phyloP scores from a whole-genome alignment of 148 eudicot genomes.

The Cornus kousa region DNA sequence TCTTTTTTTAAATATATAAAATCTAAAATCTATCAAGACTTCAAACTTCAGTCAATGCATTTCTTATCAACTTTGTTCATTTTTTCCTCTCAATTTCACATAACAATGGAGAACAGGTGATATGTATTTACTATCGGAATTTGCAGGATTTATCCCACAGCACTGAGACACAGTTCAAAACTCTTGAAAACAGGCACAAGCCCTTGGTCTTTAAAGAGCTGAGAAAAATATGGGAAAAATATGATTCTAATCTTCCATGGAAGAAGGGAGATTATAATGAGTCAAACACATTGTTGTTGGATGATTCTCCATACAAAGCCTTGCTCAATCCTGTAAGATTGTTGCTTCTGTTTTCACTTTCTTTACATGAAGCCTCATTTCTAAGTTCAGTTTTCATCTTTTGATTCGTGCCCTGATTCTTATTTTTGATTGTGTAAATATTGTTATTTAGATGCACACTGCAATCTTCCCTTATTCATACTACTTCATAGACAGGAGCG shows the following conservation, averaged over 20 bases:
- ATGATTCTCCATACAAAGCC: conserved; percentile 98
- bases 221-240: conserved; percentile 66
- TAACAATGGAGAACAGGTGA: background rate
- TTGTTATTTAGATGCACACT: conserved; percentile 54
- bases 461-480: conserved; percentile 77
- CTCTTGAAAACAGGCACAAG: conserved; percentile 80
- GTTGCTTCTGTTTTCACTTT: conserved; percentile 4
- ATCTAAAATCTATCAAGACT: too few species aligned
- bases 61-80: background rate
- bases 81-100: background rate
- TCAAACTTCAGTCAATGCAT: background rate
- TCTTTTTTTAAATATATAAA: too few species aligned
- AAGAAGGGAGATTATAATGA: conserved; percentile 65
- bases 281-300: conserved; percentile 79
- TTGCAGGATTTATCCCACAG: conserved; percentile 78
- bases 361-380: background rate
- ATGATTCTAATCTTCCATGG: conserved; percentile 55
- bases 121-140: background rate
- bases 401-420: background rate
- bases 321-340: conserved; percentile 84
- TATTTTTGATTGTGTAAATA: background rate
- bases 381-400: background rate
- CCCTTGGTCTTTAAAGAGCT: conserved; percentile 80
- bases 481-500: conserved; percentile 51
- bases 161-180: conserved; percentile 66